Evolutionary conservation across 352 stramenopile genomes (phyloP).

Genomic region (Pythium inflatum): DNA sequence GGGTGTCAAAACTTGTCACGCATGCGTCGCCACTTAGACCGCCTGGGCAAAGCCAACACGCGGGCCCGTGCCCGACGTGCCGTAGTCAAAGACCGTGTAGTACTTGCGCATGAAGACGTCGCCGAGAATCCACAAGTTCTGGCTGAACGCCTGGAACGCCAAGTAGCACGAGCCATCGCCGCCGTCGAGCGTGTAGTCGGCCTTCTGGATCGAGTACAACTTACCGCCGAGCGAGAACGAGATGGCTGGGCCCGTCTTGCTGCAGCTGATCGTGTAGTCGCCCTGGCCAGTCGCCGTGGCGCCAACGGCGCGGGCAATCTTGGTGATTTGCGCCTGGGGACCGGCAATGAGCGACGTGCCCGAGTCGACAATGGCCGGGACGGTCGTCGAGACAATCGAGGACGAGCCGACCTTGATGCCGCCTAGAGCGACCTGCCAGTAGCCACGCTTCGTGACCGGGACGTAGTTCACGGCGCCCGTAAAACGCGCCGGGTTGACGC

Average conservation of each 20-base stretch:
- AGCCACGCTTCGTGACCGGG: slow-evolving; percentile 57
- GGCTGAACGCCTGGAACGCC: slow-evolving; percentile 95
- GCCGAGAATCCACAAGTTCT: slow-evolving; percentile 91
- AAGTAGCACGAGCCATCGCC: slow-evolving; percentile 90
- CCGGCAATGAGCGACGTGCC: slow-evolving; percentile 95
- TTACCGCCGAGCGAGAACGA: slow-evolving; percentile 92
- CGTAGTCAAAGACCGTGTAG: slow-evolving; percentile 94
- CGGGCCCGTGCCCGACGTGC: slow-evolving; percentile 63
- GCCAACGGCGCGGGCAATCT: slow-evolving; percentile 83
- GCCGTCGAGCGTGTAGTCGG: slow-evolving; percentile 89
- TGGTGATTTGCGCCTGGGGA: slow-evolving; percentile 85
- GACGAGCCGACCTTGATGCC: slow-evolving; percentile 51
- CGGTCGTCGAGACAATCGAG: slow-evolving; percentile 32
- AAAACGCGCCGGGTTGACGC: slow-evolving; percentile 89
- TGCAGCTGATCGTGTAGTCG: slow-evolving; percentile 95
- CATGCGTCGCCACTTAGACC: slow-evolving; percentile 42
- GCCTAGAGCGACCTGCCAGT: slow-evolving; percentile 77
- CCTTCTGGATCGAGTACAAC: slow-evolving; percentile 84
- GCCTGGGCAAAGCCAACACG: slow-evolving; percentile 86
- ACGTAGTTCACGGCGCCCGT: slow-evolving; percentile 93
- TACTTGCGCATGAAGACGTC: slow-evolving; percentile 97
- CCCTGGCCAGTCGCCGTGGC: slow-evolving; percentile 65
- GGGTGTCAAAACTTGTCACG: too few species aligned
- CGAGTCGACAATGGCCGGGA: slow-evolving; percentile 94
- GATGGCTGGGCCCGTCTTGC: slow-evolving; percentile 85